Percentiles rank a stretch among this genome's conserved stretches.
These are phyloP conservation scores for Scedosporium minutisporum DNA, from an alignment of 2,329 filamentous ascomycete genomes.

Conservation along the genomic window DNA sequence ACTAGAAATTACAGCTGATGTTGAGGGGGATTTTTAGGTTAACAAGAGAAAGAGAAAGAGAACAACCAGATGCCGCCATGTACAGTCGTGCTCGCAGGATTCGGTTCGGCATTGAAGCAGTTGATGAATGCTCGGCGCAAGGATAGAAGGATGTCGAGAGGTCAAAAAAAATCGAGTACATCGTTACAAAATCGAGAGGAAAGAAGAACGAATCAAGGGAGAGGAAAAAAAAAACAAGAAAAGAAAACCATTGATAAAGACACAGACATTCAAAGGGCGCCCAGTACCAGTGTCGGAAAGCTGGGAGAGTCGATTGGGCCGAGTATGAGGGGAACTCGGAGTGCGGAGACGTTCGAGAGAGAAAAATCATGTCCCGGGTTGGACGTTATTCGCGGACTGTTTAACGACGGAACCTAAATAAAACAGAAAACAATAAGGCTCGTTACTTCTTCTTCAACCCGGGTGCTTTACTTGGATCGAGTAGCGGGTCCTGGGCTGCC, in stretches of 20 bases:
- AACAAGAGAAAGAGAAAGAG: not conserved
- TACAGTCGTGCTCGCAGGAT: not conserved
- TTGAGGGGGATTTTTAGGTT: no score
- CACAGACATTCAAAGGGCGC: not conserved
- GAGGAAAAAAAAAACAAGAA: constrained; percentile 7
- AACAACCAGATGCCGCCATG: not conserved
- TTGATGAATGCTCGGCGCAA: not conserved
- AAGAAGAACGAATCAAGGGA: not conserved
- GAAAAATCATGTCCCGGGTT: constrained; percentile 1
- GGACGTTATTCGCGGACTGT: constrained; percentile 13
- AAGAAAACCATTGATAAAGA: constrained; percentile 7
- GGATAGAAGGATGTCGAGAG: constrained; percentile 2
- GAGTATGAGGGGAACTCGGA: not conserved
- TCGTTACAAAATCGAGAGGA: constrained; percentile 1
- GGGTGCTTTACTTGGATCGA: constrained; percentile 11
- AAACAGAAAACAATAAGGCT: constrained; percentile 54
- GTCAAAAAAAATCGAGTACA: not conserved
- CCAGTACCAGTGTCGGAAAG: not conserved
- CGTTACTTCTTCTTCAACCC: constrained; percentile 40
- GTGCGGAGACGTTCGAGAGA: not conserved
- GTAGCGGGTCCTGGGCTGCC: constrained; percentile 25
- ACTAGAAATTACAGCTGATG: no score
- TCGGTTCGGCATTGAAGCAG: not conserved
- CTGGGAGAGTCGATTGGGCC: not conserved
- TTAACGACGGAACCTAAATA: constrained; percentile 96